phyloP scores from a whole-genome alignment of 1,139 yeast genomes.

The Kazachstania sp. region DNA sequence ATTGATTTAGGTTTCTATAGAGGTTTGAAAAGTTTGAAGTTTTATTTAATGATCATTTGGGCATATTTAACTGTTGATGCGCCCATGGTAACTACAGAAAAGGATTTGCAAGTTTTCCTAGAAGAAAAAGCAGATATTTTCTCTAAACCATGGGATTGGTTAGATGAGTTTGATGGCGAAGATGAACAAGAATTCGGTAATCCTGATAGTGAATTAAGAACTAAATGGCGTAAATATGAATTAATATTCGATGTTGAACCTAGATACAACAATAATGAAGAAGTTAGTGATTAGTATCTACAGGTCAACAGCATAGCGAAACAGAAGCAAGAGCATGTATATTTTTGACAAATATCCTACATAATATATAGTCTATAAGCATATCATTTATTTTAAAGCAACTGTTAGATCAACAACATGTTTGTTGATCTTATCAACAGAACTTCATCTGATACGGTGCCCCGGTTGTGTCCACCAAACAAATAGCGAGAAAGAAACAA shows the following conservation, averaged over 20 bases:
- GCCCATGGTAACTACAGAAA: constrained; percentile 26
- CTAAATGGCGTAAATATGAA: constrained; percentile 32
- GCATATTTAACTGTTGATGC: constrained; percentile 36
- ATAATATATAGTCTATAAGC: no score
- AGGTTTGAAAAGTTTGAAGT: constrained; percentile 62
- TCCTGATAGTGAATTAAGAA: constrained; percentile 24
- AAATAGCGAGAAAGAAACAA: no score
- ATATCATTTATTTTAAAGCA: no score
- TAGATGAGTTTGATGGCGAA: constrained; percentile 41
- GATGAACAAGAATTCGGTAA: constrained; percentile 28
- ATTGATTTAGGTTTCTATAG: constrained; percentile 81
- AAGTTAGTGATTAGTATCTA: constrained; percentile 23
- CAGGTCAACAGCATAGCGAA: no score
- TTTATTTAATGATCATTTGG: constrained; percentile 53
- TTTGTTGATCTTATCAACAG: no score
- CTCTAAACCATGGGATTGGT: constrained; percentile 37
- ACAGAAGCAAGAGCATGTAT: no score
- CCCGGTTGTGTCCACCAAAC: no score
- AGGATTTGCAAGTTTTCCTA: constrained; percentile 23
- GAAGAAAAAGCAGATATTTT: constrained; percentile 24
- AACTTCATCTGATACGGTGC: no score
- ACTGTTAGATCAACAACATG: no score
- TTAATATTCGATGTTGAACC: constrained; percentile 31
- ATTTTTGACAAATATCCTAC: no score
- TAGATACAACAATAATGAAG: constrained; percentile 25